Evolutionary conservation across 139 green algal species (phyloP).

Genomic region (Ostreobium quekettii): DNA sequence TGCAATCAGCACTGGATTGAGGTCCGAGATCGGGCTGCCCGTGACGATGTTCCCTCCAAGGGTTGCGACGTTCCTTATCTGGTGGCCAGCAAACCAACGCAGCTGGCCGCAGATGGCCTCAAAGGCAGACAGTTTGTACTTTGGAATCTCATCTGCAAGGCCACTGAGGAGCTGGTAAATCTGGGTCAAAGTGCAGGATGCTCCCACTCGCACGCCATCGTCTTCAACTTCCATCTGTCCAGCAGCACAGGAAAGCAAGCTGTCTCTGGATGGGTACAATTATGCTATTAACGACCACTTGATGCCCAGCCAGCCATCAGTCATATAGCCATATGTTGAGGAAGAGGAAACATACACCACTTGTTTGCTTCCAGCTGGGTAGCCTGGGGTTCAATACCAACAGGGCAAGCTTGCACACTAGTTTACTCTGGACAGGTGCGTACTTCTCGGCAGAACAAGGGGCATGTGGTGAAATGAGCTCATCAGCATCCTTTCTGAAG

Average conservation of each 20-base stretch:
- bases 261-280: no score
- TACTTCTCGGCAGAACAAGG: no score
- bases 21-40: slow-evolving; percentile 83
- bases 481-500: no score
- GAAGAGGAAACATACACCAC: no score
- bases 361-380: no score
- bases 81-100: slow-evolving; percentile 74
- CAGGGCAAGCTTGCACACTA: no score
- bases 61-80: slow-evolving; percentile 89
- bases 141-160: slow-evolving; percentile 19
- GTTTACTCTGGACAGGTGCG: no score
- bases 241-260: background rate
- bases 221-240: slow-evolving; percentile 38
- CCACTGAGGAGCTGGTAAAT: slow-evolving; percentile 43
- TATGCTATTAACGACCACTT: no score
- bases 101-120: slow-evolving; percentile 79
- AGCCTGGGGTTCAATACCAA: no score
- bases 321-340: no score
- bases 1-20: slow-evolving; percentile 89
- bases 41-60: slow-evolving; percentile 90
- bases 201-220: slow-evolving; percentile 59
- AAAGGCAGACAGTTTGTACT: slow-evolving; percentile 42
- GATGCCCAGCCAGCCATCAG: no score
- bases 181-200: slow-evolving; percentile 60
- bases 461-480: no score